These are phyloP conservation scores for Cystobasidiaceae sp. DNA, from an alignment of 1,284 basidiomycete genomes.

Conservation along the genomic window DNA sequence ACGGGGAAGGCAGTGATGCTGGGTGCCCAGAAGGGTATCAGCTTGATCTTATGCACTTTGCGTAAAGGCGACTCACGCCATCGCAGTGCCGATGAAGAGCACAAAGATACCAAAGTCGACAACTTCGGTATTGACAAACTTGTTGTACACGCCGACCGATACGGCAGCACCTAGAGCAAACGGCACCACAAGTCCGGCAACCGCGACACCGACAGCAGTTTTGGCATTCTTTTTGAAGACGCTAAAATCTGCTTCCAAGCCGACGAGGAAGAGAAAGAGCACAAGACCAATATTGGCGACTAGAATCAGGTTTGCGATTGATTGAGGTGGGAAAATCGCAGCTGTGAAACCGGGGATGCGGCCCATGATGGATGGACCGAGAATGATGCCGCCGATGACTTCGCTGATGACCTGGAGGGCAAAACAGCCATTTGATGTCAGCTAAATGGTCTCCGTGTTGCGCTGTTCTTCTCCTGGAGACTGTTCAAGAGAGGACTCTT, in stretches of 20 bases:
- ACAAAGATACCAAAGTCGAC: constrained; percentile 79
- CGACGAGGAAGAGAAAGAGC: constrained; percentile 71
- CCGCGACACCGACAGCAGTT: constrained; percentile 51
- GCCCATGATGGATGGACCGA: constrained; percentile 36
- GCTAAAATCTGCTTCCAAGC: constrained; percentile 77
- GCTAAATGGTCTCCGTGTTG: no score
- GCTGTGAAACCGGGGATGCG: constrained; percentile 74
- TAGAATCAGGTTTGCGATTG: constrained; percentile 72
- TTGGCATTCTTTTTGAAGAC: constrained; percentile 70
- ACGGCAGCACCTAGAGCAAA: constrained; percentile 81
- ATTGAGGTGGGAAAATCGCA: constrained; percentile 70
- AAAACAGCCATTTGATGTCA: background rate
- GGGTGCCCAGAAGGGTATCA: no score
- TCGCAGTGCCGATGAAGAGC: constrained; percentile 77
- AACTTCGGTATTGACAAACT: constrained; percentile 61
- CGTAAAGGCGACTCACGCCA: no score
- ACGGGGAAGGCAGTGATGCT: constrained; percentile 55
- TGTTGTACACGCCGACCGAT: constrained; percentile 70
- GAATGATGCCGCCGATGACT: constrained; percentile 49
- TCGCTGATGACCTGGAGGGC: constrained; percentile 48
- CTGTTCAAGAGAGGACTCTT: no score
- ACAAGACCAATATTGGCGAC: constrained; percentile 77
- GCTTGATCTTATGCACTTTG: no score
- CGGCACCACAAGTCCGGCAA: constrained; percentile 65
- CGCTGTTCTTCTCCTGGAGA: no score